These are phyloP conservation scores for Meira nashicola DNA, from an alignment of 1,284 basidiomycete genomes.

Conservation along the genomic window DNA sequence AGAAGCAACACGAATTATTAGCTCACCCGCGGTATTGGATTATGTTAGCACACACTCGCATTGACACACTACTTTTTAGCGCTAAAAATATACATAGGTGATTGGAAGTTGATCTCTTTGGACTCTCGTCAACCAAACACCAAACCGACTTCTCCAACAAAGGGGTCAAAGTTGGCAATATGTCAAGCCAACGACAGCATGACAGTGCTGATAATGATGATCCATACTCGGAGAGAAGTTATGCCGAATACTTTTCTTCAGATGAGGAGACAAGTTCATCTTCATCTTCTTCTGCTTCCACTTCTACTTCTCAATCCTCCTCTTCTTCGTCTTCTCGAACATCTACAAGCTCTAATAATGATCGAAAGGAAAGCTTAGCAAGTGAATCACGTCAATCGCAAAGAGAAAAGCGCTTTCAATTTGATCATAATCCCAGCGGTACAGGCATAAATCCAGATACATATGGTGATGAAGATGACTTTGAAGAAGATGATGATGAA, in stretches of 20 bases:
- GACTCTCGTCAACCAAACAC: too few relatives aligned
- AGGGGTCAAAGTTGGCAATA: too few relatives aligned
- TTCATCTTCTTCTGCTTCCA: slow-evolving; percentile 3
- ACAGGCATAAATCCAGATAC: not conserved
- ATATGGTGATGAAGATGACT: not conserved
- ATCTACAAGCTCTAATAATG: not conserved
- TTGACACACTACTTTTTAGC: too few relatives aligned
- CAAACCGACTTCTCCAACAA: too few relatives aligned
- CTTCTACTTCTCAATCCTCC: not conserved
- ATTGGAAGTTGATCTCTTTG: too few relatives aligned
- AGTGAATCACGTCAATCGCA: not conserved
- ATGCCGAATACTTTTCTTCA: not conserved
- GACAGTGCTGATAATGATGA: not conserved
- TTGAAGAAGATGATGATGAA: not conserved
- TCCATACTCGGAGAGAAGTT: slow-evolving; percentile 5
- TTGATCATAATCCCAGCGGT: not conserved
- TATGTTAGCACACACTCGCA: too few relatives aligned
- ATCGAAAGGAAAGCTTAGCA: not conserved
- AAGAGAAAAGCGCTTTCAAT: not conserved
- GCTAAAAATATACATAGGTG: too few relatives aligned
- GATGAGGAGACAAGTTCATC: not conserved
- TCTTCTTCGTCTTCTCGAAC: not conserved
- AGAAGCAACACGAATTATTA: too few relatives aligned
- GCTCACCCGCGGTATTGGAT: too few relatives aligned
- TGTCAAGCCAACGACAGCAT: too few relatives aligned